Percentiles rank a stretch among this genome's conserved stretches.
Evolutionary conservation across 768 basidiomycete genomes (phyloP).

Genomic region (Termitomyces bulborhizus): DNA sequence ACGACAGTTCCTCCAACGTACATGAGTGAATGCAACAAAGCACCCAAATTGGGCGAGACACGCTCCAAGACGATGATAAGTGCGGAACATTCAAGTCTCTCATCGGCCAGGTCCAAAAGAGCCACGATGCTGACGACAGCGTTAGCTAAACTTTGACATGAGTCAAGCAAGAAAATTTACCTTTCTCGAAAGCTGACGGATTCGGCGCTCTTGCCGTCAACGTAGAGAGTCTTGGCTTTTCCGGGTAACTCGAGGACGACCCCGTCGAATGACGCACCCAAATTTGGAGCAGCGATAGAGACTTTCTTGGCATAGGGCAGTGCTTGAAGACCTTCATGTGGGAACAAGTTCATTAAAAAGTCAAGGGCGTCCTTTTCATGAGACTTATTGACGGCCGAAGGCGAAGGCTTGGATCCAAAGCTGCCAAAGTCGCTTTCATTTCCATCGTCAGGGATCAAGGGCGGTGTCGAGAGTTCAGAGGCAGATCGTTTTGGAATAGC

Average conservation of each 20-base stretch:
- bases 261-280: conserved; percentile 69
- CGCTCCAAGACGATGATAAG: conserved; percentile 79
- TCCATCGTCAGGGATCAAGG: conserved; percentile 67
- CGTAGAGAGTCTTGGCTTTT: conserved; percentile 71
- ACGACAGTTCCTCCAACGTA: conserved; percentile 87
- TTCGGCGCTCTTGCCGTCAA: conserved; percentile 78
- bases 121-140: conserved; percentile 64
- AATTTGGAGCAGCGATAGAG: conserved; percentile 60
- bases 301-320: conserved; percentile 74
- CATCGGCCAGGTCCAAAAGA: conserved; percentile 82
- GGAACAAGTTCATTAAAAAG: conserved; percentile 75
- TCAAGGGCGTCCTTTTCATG: conserved; percentile 65
- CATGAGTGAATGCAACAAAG: conserved; percentile 84
- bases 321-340: conserved; percentile 59
- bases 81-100: conserved; percentile 69
- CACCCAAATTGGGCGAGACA: conserved; percentile 61
- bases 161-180: conserved; percentile 28
- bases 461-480: conserved; percentile 60
- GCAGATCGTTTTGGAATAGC: conserved; percentile 33
- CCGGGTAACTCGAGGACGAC: conserved; percentile 72
- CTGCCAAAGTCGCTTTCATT: conserved; percentile 41
- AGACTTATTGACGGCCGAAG: conserved; percentile 23
- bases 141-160: not conserved
- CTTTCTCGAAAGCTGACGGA: conserved; percentile 80
- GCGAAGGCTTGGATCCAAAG: conserved; percentile 27